These are phyloP conservation scores for Elsinoe necatrix DNA, from an alignment of 2,329 filamentous ascomycete genomes.

Conservation along the genomic window DNA sequence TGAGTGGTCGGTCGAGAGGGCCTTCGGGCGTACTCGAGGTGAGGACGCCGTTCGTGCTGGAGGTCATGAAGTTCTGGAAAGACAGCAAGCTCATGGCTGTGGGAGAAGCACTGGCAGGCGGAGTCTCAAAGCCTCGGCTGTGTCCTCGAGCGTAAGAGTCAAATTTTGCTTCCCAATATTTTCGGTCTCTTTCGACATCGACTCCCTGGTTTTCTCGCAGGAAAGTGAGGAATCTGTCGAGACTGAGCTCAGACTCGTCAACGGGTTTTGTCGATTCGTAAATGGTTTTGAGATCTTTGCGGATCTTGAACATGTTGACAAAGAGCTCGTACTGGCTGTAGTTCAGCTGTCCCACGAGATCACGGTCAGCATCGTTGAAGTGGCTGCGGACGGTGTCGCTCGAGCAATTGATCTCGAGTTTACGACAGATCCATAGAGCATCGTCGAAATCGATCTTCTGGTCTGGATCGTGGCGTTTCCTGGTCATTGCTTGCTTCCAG, in stretches of 20 bases:
- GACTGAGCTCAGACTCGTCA: slow-evolving; percentile 53
- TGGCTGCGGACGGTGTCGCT: slow-evolving; percentile 62
- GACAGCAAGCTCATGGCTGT: slow-evolving; percentile 66
- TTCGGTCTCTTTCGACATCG: slow-evolving; percentile 57
- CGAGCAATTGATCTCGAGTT: slow-evolving; percentile 84
- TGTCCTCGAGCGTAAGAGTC: slow-evolving; percentile 52
- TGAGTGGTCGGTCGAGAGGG: slow-evolving; percentile 71
- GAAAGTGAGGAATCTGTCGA: slow-evolving; percentile 67
- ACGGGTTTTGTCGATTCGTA: slow-evolving; percentile 50
- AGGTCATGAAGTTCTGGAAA: slow-evolving; percentile 70
- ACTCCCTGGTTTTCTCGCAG: slow-evolving; percentile 66
- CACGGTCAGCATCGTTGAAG: slow-evolving; percentile 65
- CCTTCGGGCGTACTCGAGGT: slow-evolving; percentile 26
- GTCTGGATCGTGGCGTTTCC: slow-evolving; percentile 51
- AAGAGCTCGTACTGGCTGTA: slow-evolving; percentile 79
- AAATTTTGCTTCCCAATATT: slow-evolving; percentile 66
- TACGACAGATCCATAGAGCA: slow-evolving; percentile 76
- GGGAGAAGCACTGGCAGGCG: slow-evolving; percentile 21
- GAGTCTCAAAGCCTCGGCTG: slow-evolving; percentile 27
- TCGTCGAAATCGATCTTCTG: slow-evolving; percentile 69
- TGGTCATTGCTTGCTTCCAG: slow-evolving; percentile 77
- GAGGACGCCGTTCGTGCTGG: slow-evolving; percentile 60
- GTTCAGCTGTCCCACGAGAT: slow-evolving; percentile 57
- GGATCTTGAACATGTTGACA: slow-evolving; percentile 70
- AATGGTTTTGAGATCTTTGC: slow-evolving; percentile 69